Percentiles rank a stretch among this genome's conserved stretches.
These are phyloP conservation scores for Magnaporthiopsis incrustans DNA, from an alignment of 2,329 filamentous ascomycete species.

Conservation along the genomic window DNA sequence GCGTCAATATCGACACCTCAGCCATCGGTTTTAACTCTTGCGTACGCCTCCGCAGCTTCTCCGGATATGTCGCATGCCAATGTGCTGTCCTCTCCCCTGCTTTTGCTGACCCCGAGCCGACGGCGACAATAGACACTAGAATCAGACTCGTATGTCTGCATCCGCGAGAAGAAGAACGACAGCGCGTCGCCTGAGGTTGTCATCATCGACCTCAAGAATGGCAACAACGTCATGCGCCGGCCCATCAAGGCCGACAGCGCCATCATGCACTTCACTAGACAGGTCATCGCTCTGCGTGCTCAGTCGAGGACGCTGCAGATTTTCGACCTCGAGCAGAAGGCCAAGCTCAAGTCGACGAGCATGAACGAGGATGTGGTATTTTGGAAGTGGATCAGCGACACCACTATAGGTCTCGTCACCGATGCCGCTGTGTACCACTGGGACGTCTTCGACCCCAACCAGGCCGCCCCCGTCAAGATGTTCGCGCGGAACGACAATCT, in stretches of 20 bases:
- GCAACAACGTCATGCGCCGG: conserved; percentile 87
- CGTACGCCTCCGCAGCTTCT: conserved; percentile 42
- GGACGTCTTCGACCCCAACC: conserved; percentile 84
- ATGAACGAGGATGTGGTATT: conserved; percentile 98
- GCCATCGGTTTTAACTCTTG: conserved; percentile 80
- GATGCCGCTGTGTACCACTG: conserved; percentile 91
- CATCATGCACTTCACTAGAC: conserved; percentile 97
- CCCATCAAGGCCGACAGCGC: conserved; percentile 99
- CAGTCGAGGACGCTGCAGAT: conserved; percentile 93
- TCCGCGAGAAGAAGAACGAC: conserved; percentile 87
- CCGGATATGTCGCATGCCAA: not conserved
- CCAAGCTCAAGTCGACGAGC: conserved; percentile 91
- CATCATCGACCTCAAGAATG: conserved; percentile 96
- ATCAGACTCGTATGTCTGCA: conserved; percentile 93
- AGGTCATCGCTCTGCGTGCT: conserved; percentile 94
- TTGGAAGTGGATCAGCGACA: conserved; percentile 98
- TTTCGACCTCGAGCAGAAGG: conserved; percentile 87
- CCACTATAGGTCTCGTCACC: conserved; percentile 80
- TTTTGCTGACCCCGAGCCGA: conserved; percentile 14
- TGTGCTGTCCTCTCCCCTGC: conserved; percentile 7
- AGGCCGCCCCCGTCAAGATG: conserved; percentile 75
- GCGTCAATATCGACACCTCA: conserved; percentile 26
- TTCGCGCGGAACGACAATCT: conserved; percentile 94
- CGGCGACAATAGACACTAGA: conserved; percentile 69
- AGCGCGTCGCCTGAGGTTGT: conserved; percentile 85